Evolutionary conservation across 1,139 yeast species (phyloP).

Genomic region (Kodamaea derodonti): DNA sequence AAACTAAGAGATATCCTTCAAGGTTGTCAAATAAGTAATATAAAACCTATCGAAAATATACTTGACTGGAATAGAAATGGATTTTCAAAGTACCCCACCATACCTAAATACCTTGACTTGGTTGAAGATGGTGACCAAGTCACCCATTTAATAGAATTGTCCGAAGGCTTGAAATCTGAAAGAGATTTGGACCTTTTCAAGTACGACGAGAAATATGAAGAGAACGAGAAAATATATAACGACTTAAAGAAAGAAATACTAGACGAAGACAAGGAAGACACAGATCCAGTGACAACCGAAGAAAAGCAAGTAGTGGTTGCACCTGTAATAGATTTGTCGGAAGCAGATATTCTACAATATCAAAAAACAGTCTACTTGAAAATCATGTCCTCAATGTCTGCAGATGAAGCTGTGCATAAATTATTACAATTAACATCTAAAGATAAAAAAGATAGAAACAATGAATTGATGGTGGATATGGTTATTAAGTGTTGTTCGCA

Average conservation of each 20-base stretch:
- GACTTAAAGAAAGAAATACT: slow-evolving; percentile 18
- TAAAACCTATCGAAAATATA: slow-evolving; percentile 48
- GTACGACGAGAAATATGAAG: slow-evolving; percentile 51
- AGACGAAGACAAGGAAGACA: slow-evolving; percentile 13
- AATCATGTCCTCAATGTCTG: slow-evolving; percentile 87
- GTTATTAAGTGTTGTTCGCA: slow-evolving; percentile 81
- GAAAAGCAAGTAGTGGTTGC: background rate
- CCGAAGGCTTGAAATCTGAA: slow-evolving; percentile 44
- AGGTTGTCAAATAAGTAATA: slow-evolving; percentile 37
- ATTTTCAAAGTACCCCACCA: slow-evolving; percentile 38
- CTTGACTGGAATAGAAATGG: slow-evolving; percentile 50
- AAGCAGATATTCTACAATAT: slow-evolving; percentile 54
- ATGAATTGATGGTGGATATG: slow-evolving; percentile 61
- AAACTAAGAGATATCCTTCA: slow-evolving; percentile 57
- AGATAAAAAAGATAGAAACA: slow-evolving; percentile 28
- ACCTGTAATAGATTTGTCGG: slow-evolving; percentile 57
- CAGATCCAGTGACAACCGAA: background rate
- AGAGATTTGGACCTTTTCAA: slow-evolving; percentile 49
- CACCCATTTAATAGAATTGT: slow-evolving; percentile 58
- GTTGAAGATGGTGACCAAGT: slow-evolving; percentile 64
- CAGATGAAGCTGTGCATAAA: slow-evolving; percentile 92
- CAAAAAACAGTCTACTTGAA: slow-evolving; percentile 78
- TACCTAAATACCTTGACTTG: slow-evolving; percentile 49
- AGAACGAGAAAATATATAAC: slow-evolving; percentile 40
- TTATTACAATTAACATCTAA: slow-evolving; percentile 47